These are phyloP conservation scores for Beta vulgaris DNA, from an alignment of 148 eudicot species.

Conservation along the genomic window DNA sequence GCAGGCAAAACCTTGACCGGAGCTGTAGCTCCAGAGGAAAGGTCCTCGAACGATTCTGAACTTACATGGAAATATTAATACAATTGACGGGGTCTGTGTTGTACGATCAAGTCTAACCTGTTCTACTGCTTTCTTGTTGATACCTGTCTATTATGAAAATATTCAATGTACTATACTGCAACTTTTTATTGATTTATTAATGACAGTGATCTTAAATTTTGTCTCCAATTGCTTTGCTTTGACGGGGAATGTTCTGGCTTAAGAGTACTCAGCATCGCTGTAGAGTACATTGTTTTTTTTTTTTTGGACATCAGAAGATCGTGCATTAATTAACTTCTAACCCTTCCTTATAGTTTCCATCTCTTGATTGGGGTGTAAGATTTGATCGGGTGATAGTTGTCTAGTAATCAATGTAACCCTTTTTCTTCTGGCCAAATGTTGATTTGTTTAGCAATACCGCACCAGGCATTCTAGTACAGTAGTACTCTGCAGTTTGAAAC, in stretches of 20 bases:
- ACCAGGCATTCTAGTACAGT: too few relatives aligned
- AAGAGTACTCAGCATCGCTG: not conserved
- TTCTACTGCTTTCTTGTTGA: constrained; percentile 19
- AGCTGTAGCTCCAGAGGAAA: constrained; percentile 13
- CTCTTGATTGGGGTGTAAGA: too few relatives aligned
- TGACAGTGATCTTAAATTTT: constrained; percentile 11
- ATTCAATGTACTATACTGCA: constrained; percentile 12
- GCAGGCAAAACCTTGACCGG: constrained; percentile 22
- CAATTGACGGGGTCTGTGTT: constrained; percentile 19
- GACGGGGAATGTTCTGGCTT: not conserved
- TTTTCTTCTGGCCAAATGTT: too few relatives aligned
- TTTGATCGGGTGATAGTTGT: too few relatives aligned
- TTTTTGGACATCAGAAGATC: too few relatives aligned
- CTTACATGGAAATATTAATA: constrained; percentile 16
- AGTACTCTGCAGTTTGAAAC: too few relatives aligned
- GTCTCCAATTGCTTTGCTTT: constrained; percentile 3
- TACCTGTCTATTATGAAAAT: constrained; percentile 19
- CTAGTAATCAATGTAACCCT: too few relatives aligned
- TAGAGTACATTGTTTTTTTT: not conserved
- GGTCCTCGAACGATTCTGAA: constrained; percentile 15
- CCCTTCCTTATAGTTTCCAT: too few relatives aligned
- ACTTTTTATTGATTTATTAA: constrained; percentile 14
- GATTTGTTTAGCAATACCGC: too few relatives aligned
- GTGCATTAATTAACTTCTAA: too few relatives aligned
- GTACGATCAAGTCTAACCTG: constrained; percentile 15